These are phyloP conservation scores for Silene noctiflora DNA, from an alignment of 179 eudicot species.

Conservation along the genomic window DNA sequence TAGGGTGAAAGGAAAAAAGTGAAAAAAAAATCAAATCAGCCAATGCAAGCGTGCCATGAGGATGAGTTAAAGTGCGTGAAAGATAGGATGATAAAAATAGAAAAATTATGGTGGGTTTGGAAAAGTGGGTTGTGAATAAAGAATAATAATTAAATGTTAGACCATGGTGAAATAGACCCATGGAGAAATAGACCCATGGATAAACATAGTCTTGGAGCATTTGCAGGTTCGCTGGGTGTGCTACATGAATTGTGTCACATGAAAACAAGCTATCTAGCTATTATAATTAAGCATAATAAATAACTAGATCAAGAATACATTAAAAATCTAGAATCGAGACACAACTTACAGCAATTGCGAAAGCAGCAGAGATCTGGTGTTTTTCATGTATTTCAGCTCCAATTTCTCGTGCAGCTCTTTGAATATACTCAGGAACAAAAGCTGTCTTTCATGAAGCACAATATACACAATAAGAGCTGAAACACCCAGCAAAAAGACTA, in stretches of 20 bases:
- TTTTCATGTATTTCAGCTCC: constrained; percentile 60
- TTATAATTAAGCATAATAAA: background rate
- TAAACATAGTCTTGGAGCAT: background rate
- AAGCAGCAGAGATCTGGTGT: constrained; percentile 52
- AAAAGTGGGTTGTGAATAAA: no score
- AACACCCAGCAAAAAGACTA: background rate
- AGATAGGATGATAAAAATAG: no score
- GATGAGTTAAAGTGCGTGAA: no score
- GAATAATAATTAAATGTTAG: no score
- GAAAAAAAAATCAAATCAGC: no score
- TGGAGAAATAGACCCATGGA: no score
- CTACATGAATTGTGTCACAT: background rate
- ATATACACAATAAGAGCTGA: constrained; percentile 14
- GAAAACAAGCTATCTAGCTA: background rate
- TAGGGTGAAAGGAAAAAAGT: no score
- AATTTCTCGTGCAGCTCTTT: constrained; percentile 57
- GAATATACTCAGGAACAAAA: constrained; percentile 45
- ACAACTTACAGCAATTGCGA: constrained; percentile 52
- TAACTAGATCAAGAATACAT: background rate
- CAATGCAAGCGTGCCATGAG: no score
- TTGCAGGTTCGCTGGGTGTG: background rate
- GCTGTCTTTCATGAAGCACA: constrained; percentile 35
- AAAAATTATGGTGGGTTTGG: no score
- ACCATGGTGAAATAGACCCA: no score
- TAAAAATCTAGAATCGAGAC: background rate